Evolutionary conservation across 2,329 filamentous ascomycete species (phyloP), one percentile per base, ranked within the genome.

Genomic region (Verruconis gallopava): DNA sequence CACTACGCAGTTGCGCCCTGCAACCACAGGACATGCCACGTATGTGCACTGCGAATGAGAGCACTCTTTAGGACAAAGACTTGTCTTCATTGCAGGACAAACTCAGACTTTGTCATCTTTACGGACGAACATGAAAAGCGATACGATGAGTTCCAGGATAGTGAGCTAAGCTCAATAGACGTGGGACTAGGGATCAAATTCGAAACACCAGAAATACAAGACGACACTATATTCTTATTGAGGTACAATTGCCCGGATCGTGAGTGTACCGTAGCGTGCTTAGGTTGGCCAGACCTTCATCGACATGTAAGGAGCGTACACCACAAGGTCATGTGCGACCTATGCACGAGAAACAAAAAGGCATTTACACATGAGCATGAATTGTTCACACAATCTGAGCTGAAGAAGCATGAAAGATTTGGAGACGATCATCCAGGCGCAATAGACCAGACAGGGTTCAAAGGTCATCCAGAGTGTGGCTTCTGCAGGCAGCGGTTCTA

Each of bases 331-430:
- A 88, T 93, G 80, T 93, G 76, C 61, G 85, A 94, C 59, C 69
- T 94, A 9, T 95, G 88, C 62, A 83, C 88, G 4, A 71, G 86
- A 46, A 88, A 95, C 67, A 98, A 98, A 64, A 95, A 94, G 56
- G 86, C 95, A 22, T 98, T 98, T 53, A 95, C 91, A 1, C 91
- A 98, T 62, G 91, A 98, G 62, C 91, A 98, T 57, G 85, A 93
- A 48, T 71, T 98, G 1, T 96, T 95, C 59, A 81, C 83, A 1
- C 73, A 77, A 47, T 74, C 79, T 48, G 85, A 89, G 51, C 68
- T 96, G 38, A 78, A 83, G 50, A 82, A 77, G 53, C 91, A 98
- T 59, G 93, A 96, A 72, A 82, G 77, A 47, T 77, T 81, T 48
- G 91, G 91, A 44, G 91, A 98, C 54, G 85, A 96, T 57, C 81